Base-by-base conservation (phyloP, 768 basidiomycete species). In the Daedaleopsis sinensis region DNA sequence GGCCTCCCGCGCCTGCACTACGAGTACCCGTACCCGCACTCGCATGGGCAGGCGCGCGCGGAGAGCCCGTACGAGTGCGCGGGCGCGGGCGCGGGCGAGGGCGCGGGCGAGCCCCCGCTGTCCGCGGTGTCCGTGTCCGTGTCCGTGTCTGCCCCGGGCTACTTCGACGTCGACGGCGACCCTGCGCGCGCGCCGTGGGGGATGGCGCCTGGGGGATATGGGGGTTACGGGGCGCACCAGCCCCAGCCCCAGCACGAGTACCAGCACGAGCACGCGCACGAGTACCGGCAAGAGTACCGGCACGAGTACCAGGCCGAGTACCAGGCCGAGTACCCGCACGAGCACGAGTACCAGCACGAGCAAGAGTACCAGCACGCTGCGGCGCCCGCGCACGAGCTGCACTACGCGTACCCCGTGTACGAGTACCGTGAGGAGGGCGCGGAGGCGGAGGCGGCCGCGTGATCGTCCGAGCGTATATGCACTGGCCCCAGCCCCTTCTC, bases 21-120 rank as follows among this genome's bases (percentile, higher is more conserved):
- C 51, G 62, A 59, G 16, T 64, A 64, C 50, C 54, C 13, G 23
- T n/a, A n/a, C n/a, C n/a, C n/a, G n/a, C n/a, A n/a, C n/a, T n/a
- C n/a, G n/a, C n/a, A 18, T 7, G 27, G 27, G 15, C 21, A 16
- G 37, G 53, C 61, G 32, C 58, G 54, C 37, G 4, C 58, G 12
- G 49, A 32, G 23, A 56, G 58, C 16, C 62, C 58, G 5, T 58
- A 63, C 46, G 62, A 47, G 0, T 55, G 39, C n/a, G 37, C 46
- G n/a, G n/a, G n/a, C n/a, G n/a, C n/a, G 23, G 56, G 58, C 16
- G 58, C 58, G 5, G 55, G 59, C 46, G 62, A 47, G 0, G 51
- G 39, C n/a, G 37, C 46, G n/a, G 19, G 43, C 51, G 54, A 59
- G 24, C 54, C 49, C 18, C 58, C 62, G 18, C 5, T 19, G 15